These are phyloP conservation scores for Calonectria hawksworthii DNA, from an alignment of 2,329 filamentous ascomycete species.

Conservation along the genomic window DNA sequence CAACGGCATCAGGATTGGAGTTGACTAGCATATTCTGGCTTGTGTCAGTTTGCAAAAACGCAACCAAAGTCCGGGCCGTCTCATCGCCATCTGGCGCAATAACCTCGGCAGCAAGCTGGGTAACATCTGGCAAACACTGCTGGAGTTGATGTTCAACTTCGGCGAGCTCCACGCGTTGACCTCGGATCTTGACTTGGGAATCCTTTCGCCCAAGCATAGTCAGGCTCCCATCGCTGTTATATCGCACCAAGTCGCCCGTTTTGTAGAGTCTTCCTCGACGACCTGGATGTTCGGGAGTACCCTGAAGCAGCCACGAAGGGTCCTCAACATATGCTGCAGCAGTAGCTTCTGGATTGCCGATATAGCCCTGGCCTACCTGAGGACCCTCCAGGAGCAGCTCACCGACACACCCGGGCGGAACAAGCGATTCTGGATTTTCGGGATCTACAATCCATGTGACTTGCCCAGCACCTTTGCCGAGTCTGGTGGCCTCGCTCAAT, in stretches of 20 bases:
- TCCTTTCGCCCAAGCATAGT: not conserved
- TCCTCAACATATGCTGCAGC: not conserved
- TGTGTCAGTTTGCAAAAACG: not conserved
- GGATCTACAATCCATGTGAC: slow-evolving; percentile 47
- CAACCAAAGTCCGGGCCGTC: not conserved
- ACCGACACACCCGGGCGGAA: slow-evolving; percentile 47
- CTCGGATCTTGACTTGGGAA: slow-evolving; percentile 40
- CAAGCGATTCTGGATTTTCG: slow-evolving; percentile 40
- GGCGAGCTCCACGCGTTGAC: slow-evolving; percentile 21
- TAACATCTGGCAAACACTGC: not conserved
- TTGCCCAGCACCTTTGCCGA: slow-evolving; percentile 16
- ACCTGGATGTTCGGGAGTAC: no score
- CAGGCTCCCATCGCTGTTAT: not conserved
- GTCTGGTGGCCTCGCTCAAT: not conserved
- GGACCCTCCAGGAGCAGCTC: slow-evolving; percentile 56
- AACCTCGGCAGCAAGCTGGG: not conserved
- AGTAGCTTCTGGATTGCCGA: slow-evolving; percentile 55
- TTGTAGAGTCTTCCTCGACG: not conserved
- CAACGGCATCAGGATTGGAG: not conserved
- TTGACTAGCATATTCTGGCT: not conserved
- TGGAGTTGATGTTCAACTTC: slow-evolving; percentile 20
- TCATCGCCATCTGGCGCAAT: not conserved
- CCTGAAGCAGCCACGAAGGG: not conserved
- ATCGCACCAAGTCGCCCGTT: not conserved
- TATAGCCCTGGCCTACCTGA: slow-evolving; percentile 62